A percentile compares a stretch with the other conserved stretches of the same genome.
Evolutionary conservation across 2,329 filamentous ascomycete species (phyloP).

Genomic region (Parastagonospora avenae): DNA sequence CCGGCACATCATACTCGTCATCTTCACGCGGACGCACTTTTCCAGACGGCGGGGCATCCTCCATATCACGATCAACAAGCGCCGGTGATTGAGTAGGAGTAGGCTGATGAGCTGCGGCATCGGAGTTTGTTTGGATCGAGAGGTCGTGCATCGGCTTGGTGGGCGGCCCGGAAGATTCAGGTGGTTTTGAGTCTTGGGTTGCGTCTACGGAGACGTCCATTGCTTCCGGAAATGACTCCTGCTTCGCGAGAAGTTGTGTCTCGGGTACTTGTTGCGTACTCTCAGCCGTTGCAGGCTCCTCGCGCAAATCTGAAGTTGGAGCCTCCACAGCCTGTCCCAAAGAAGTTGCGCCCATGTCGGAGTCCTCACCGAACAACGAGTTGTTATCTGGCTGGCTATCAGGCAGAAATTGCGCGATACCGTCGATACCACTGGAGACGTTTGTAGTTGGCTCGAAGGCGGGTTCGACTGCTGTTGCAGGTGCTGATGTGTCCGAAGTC

Average conservation of each 20-base stretch:
- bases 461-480: constrained; percentile 34
- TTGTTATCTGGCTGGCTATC: constrained; percentile 48
- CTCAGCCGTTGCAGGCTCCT: constrained; percentile 28
- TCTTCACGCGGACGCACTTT: constrained; percentile 66
- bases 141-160: constrained; percentile 44
- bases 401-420: constrained; percentile 50
- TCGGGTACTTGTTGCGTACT: constrained; percentile 40
- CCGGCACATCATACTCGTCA: constrained; percentile 66
- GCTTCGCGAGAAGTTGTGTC: constrained; percentile 27
- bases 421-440: constrained; percentile 51
- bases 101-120: constrained; percentile 13
- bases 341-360: constrained; percentile 34
- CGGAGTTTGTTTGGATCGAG: constrained; percentile 30
- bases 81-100: constrained; percentile 29
- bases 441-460: constrained; percentile 47
- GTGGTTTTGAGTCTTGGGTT: constrained; percentile 14
- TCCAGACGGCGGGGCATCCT: constrained; percentile 46
- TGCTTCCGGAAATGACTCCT: constrained; percentile 22
- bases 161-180: constrained; percentile 23
- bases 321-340: constrained; percentile 50
- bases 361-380: constrained; percentile 44
- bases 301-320: constrained; percentile 43
- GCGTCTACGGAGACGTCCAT: constrained; percentile 35
- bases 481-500: constrained; percentile 26
- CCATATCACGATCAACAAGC: constrained; percentile 42